Evolutionary conservation across 78 protist species (phyloP), one percentile per base, ranked within the genome.

Genomic region (Thecamonas trahens): DNA sequence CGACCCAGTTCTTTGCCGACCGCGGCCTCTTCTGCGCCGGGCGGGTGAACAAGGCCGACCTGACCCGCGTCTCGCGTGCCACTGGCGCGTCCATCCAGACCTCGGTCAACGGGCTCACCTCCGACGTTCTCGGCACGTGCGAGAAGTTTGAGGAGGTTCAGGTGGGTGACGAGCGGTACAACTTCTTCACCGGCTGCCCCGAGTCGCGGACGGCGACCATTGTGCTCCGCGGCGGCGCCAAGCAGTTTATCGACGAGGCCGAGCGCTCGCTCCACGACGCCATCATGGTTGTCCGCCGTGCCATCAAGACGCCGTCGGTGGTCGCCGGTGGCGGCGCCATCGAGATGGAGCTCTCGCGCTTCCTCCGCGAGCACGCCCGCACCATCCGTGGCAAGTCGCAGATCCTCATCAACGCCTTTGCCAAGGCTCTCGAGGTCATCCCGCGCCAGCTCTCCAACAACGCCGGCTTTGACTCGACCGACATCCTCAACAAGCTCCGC

Each of bases 1-100:
- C 99, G 29, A 98, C 99, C 34, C 99, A 98, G 82, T 98, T 83
- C 84, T 98, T 98, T 69, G 99, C 99, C 38, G 99, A 97, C 74
- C 74, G 97, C 28, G 90, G 77, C 59, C 62, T 98, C 38, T 98
- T 98, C 84, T 97, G 99, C 74, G 99, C 99, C 15, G 99, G 99
- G 28, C 93, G 99, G 37, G 99, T 98, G 18, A 59, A 93, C 26
- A 89, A 80, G 4, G 99, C 85, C 54, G 99, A 97, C 77, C 29
- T 97, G 32, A 34, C 62, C 35, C 90, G 99, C 49, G 93, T 95
- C 34, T 47, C 59, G 47, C 70, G 62, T 61, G 93, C 97, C 14
- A 77, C 90, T 22, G 97, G 95, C 28, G 95, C 83, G 1, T 2
- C 40, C 24, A 37, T 77, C 24, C 99, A 96, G 75, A 76, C 97